phyloP scores from a whole-genome alignment of 345 rosid species.

The Nasturtium officinale region DNA sequence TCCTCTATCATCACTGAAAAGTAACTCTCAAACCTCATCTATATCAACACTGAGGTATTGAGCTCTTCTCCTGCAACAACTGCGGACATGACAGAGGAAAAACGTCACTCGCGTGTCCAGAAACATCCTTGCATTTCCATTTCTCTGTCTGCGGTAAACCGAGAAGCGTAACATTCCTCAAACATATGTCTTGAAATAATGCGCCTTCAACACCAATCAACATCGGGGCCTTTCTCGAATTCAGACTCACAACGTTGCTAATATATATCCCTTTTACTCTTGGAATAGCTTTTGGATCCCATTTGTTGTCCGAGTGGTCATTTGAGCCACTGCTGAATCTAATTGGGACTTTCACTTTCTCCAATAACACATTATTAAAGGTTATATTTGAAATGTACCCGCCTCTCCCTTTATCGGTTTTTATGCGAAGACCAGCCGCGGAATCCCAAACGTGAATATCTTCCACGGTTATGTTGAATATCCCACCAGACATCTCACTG shows the following conservation, averaged over 20 bases:
- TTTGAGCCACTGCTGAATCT: constrained; percentile 88
- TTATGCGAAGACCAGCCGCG: constrained; percentile 87
- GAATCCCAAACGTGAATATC: constrained; percentile 85
- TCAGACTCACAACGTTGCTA: constrained; percentile 61
- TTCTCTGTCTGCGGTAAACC: constrained; percentile 53
- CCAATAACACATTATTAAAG: constrained; percentile 61
- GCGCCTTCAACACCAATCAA: constrained; percentile 71
- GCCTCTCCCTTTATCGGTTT: constrained; percentile 91
- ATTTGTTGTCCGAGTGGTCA: constrained; percentile 83
- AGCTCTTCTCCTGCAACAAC: constrained; percentile 56
- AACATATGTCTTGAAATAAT: constrained; percentile 67
- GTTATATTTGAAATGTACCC: constrained; percentile 79
- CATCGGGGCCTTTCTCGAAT: constrained; percentile 79
- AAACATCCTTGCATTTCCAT: constrained; percentile 86
- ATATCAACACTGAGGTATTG: constrained; percentile 50
- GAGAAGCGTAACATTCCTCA: constrained; percentile 66
- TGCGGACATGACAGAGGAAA: constrained; percentile 70
- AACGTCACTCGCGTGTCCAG: constrained; percentile 63
- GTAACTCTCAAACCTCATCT: constrained; percentile 1
- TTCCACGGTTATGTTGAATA: constrained; percentile 65
- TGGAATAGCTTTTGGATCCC: constrained; percentile 89
- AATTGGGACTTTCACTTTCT: constrained; percentile 83
- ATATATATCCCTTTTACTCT: constrained; percentile 67
- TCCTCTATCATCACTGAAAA: constrained; percentile 14
- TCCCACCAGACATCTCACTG: constrained; percentile 98